Percentiles rank a stretch among this genome's conserved stretches.
phyloP scores from a whole-genome alignment of 768 basidiomycete genomes.

The Suillus lakei region DNA sequence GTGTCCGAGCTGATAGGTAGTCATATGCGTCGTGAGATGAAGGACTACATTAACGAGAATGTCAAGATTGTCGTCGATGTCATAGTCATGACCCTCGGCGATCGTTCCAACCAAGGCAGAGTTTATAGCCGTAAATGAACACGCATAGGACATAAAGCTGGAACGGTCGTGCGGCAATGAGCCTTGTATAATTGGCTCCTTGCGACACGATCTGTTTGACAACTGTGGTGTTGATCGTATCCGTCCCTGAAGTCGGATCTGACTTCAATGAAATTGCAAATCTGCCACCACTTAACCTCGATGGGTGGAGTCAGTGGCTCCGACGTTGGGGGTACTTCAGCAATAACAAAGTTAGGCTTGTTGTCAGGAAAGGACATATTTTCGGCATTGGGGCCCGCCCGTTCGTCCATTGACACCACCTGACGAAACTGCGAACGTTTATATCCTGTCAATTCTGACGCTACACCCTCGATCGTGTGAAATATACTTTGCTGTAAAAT shows the following conservation, averaged over 20 bases:
- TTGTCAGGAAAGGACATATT: neutral
- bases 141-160: constrained; percentile 33
- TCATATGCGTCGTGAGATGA: too few species aligned
- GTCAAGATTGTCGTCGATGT: constrained; percentile 26
- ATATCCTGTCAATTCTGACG: neutral
- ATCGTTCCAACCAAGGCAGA: constrained; percentile 37
- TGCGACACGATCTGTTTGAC: neutral
- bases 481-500: neutral
- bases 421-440: neutral
- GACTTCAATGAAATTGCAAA: neutral
- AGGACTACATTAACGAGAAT: constrained; percentile 31
- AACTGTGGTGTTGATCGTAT: neutral
- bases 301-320: neutral
- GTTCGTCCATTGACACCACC: neutral
- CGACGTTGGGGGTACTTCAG: neutral
- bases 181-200: constrained; percentile 30
- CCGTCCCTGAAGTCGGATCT: neutral
- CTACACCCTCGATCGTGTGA: neutral
- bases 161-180: constrained; percentile 34
- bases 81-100: constrained; percentile 30
- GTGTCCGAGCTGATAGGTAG: too few species aligned
- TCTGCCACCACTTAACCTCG: neutral
- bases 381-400: neutral
- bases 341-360: neutral
- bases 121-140: constrained; percentile 32